Conservation (phyloP, 2,329 filamentous ascomycete genomes). For the Spiromastix sp. region DNA sequence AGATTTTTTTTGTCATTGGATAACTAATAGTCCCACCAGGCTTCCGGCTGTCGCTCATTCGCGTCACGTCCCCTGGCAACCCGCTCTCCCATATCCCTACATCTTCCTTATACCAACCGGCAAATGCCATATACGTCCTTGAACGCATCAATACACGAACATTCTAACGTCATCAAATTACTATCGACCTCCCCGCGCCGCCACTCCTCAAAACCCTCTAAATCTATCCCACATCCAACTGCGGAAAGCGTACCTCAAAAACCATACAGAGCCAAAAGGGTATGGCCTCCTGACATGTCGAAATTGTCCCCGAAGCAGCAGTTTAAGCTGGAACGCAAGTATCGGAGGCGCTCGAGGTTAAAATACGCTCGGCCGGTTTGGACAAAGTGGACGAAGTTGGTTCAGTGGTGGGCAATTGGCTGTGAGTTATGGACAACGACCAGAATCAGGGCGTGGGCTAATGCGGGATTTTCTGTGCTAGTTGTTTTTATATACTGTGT, state of each 20-base stretch:
- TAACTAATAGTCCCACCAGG: too few relatives aligned
- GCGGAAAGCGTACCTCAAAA: slow-evolving; percentile 36
- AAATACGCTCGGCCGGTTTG: slow-evolving; percentile 51
- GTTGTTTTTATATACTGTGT: slow-evolving; percentile 33
- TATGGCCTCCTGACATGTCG: slow-evolving; percentile 56
- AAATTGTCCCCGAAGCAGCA: slow-evolving; percentile 55
- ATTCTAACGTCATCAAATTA: neutral
- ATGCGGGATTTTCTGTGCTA: slow-evolving; percentile 13
- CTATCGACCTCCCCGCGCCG: slow-evolving; percentile 5
- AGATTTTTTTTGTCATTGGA: too few relatives aligned
- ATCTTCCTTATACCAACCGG: too few relatives aligned
- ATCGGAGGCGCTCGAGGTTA: slow-evolving; percentile 49
- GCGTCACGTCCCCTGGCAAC: too few relatives aligned
- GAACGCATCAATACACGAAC: slow-evolving; percentile 3
- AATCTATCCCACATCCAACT: slow-evolving; percentile 12
- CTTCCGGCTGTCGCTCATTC: too few relatives aligned
- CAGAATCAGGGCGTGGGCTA: slow-evolving; percentile 4
- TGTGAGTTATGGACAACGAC: slow-evolving; percentile 27
- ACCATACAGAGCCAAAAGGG: slow-evolving; percentile 49
- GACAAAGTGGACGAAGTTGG: slow-evolving; percentile 47
- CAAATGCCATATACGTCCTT: slow-evolving; percentile 4
- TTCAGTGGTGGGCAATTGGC: slow-evolving; percentile 44
- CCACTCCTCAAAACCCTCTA: slow-evolving; percentile 3
- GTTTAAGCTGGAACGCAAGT: slow-evolving; percentile 58
- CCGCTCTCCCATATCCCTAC: too few relatives aligned